Evolutionary conservation across 768 basidiomycete genomes (phyloP), one percentile per base, ranked within the genome.

Genomic region (Inosperma sp.): DNA sequence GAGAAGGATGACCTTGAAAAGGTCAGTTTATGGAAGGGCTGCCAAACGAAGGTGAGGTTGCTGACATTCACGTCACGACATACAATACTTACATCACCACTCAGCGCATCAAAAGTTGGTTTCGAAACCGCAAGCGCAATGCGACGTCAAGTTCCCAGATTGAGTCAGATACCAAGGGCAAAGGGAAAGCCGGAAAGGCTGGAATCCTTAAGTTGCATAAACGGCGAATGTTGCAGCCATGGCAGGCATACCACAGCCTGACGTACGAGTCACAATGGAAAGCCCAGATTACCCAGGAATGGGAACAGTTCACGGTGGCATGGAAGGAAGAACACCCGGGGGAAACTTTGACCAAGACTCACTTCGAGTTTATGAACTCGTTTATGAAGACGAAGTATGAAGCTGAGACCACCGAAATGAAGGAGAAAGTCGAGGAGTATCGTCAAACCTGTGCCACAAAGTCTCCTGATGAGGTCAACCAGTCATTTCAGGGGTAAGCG

Each of bases 191-290:
- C n/a, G n/a, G n/a, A n/a, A n/a, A n/a, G n/a, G n/a, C 5, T 35
- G 5, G 40, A 12, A 26, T 41, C 16, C 40, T 41, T 12, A 41
- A 41, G 40, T 19, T 41, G 14, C 5, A 8, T 5, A 41, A 41
- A 14, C 5, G 14, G n/a, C 4, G 41, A 43, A n/a, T 43, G 5
- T 5, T 6, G 9, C 41, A 43, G 22, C 5, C 22, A 6, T 47
- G 45, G 45, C 45, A 47, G 16, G 45, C 19, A 22, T 47, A 47
- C 10, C 45, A 47, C 10, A 30, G 13, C 13, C 7, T 47, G 45
- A 47, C 30, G 3, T 47, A 47, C 12, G 45, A 47, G 16, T 3
- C 16, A 16, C 12, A 21, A 22, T 47, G 29, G 45, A 47, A 47
- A 17, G 2, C 13, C 9, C 5, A 14, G 3, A 47, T 47, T 0